phyloP scores from a whole-genome alignment of 345 rosid genomes.

The Hibiscus syriacus region DNA sequence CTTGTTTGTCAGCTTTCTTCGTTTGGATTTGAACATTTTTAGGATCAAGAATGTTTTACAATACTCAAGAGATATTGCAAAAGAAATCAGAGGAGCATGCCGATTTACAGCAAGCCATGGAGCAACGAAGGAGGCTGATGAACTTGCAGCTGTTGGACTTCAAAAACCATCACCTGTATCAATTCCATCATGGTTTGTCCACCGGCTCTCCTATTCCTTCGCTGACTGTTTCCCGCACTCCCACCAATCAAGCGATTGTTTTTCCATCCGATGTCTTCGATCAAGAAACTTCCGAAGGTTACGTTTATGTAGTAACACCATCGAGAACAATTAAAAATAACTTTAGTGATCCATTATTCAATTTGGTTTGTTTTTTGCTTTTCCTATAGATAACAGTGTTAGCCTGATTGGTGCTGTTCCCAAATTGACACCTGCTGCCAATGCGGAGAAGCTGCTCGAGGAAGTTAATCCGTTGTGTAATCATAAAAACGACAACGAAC shows the following conservation, averaged over 20 bases:
- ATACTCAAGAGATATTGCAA: conserved; percentile 44
- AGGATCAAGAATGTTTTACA: conserved; percentile 50
- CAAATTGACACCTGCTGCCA: conserved; percentile 1
- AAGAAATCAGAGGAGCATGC: conserved; percentile 67
- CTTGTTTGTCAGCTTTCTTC: not conserved
- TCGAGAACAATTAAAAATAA: not conserved
- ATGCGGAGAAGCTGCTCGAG: conserved; percentile 12
- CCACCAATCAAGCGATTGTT: conserved; percentile 20
- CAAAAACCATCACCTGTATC: conserved; percentile 31
- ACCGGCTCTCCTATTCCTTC: conserved; percentile 37
- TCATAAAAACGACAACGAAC: conserved; percentile 17
- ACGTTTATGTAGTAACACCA: not conserved
- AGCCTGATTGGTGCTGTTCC: conserved; percentile 1
- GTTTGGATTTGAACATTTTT: not conserved
- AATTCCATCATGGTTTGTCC: conserved; percentile 30
- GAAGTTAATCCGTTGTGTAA: conserved; percentile 23
- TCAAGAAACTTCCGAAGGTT: conserved; percentile 31
- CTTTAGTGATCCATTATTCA: not conserved
- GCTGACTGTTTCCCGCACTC: conserved; percentile 24
- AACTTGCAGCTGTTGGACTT: conserved; percentile 47
- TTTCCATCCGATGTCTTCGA: conserved; percentile 19
- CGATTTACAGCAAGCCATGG: conserved; percentile 67
- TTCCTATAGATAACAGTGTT: conserved; percentile 17
- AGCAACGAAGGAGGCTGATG: conserved; percentile 47
- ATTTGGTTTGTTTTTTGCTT: not conserved